These are phyloP conservation scores for Beauveria medogensis DNA, from an alignment of 2,329 filamentous ascomycete species.

Conservation along the genomic window DNA sequence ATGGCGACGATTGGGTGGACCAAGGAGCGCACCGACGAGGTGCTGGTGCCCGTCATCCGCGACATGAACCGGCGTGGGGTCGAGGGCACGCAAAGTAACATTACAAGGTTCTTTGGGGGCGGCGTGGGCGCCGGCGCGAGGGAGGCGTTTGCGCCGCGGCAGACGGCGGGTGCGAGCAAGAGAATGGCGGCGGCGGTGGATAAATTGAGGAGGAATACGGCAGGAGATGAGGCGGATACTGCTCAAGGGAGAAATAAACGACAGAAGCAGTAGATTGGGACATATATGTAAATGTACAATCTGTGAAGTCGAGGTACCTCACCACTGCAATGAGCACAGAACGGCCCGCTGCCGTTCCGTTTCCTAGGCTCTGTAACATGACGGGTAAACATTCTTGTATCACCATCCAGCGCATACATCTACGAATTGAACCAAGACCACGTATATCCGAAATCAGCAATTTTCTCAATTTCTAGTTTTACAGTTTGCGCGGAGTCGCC, in stretches of 20 bases:
- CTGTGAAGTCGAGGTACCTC: neutral
- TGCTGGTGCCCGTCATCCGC: conserved; percentile 86
- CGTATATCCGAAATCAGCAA: no score
- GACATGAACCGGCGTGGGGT: conserved; percentile 86
- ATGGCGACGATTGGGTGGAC: conserved; percentile 92
- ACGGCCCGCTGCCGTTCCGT: neutral
- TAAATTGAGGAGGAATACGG: conserved; percentile 43
- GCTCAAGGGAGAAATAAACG: neutral
- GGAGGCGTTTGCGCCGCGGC: conserved; percentile 63
- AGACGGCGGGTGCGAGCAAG: conserved; percentile 56
- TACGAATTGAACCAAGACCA: no score
- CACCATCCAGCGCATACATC: no score
- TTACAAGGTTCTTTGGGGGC: conserved; percentile 85
- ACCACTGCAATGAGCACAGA: neutral
- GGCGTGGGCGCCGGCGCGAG: conserved; percentile 58
- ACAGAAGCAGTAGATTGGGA: neutral
- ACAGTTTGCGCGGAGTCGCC: neutral
- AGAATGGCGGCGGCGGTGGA: conserved; percentile 70
- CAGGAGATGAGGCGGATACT: neutral
- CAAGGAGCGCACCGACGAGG: conserved; percentile 86
- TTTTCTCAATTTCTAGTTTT: conserved; percentile 28
- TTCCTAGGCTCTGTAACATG: neutral
- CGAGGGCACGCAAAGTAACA: conserved; percentile 92
- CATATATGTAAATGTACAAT: neutral
- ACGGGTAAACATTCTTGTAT: neutral